phyloP scores from a whole-genome alignment of 2,329 filamentous ascomycete genomes.

The Fusarium equiseti region DNA sequence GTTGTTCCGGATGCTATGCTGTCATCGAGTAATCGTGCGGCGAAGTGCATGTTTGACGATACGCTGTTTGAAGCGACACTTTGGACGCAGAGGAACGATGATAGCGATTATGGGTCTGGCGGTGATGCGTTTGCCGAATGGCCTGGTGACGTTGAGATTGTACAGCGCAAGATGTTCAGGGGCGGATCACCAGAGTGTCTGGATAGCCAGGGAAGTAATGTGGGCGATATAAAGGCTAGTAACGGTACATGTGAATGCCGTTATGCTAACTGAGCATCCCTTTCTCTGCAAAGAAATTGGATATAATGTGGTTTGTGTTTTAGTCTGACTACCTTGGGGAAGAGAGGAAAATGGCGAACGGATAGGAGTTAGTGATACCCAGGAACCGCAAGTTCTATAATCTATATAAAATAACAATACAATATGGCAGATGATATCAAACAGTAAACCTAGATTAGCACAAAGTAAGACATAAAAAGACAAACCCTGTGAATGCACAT shows the following conservation, averaged over 20 bases:
- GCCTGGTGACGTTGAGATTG: constrained; percentile 70
- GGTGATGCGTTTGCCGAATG: constrained; percentile 57
- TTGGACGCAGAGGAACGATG: constrained; percentile 63
- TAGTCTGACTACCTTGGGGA: not conserved
- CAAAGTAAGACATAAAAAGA: not conserved
- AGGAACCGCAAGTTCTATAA: constrained; percentile 24
- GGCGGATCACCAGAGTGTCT: constrained; percentile 66
- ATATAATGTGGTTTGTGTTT: not conserved
- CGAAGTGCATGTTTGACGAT: constrained; percentile 69
- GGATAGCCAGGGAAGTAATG: constrained; percentile 52
- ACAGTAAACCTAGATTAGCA: not conserved
- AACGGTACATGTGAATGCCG: constrained; percentile 54
- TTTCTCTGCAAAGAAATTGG: not conserved
- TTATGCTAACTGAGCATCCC: constrained; percentile 49
- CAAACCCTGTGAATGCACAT: not conserved
- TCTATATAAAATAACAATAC: constrained; percentile 21
- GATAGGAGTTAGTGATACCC: constrained; percentile 41
- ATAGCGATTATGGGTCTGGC: constrained; percentile 22
- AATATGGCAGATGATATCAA: not conserved
- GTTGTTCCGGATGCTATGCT: constrained; percentile 62
- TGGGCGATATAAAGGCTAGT: constrained; percentile 55
- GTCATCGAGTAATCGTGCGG: constrained; percentile 57
- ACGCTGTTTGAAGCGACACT: constrained; percentile 69
- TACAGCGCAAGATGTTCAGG: constrained; percentile 59
- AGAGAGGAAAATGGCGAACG: not conserved